Conservation (phyloP, 768 basidiomycete species). For the Mycena crocata region DNA sequence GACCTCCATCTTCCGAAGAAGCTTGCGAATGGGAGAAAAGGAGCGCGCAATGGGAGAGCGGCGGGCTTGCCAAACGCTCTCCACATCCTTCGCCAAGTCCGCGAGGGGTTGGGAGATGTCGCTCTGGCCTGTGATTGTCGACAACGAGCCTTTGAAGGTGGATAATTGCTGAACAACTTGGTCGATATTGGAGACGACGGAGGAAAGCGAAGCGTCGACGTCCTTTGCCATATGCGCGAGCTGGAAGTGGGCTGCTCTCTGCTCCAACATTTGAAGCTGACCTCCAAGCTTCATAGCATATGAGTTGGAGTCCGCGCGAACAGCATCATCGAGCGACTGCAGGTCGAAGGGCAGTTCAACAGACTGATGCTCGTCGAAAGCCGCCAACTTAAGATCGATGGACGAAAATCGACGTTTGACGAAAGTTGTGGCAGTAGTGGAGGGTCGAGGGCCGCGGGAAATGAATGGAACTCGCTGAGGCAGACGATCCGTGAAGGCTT, state of each 20-base stretch:
- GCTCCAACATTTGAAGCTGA: constrained; percentile 60
- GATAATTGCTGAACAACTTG: constrained; percentile 53
- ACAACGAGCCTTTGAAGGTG: constrained; percentile 50
- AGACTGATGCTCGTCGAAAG: constrained; percentile 43
- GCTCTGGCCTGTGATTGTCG: constrained; percentile 38
- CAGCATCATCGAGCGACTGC: constrained; percentile 67
- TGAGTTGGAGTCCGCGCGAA: constrained; percentile 78
- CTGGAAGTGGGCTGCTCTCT: constrained; percentile 59
- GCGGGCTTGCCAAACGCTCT: constrained; percentile 47
- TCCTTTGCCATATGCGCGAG: constrained; percentile 65
- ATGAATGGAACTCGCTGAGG: constrained; percentile 69
- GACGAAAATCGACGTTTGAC: constrained; percentile 51
- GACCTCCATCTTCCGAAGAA: constrained; percentile 67
- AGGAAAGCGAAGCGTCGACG: constrained; percentile 57
- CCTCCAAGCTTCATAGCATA: constrained; percentile 72
- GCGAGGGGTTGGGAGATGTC: constrained; percentile 51
- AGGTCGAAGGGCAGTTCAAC: constrained; percentile 68
- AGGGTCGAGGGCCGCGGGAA: constrained; percentile 44
- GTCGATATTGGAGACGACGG: constrained; percentile 52
- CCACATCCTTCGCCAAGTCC: constrained; percentile 49
- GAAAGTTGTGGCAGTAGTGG: constrained; percentile 34
- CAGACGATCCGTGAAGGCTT: constrained; percentile 61
- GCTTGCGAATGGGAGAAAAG: constrained; percentile 64
- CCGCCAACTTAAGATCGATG: constrained; percentile 49
- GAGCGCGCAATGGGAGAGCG: constrained; percentile 56